Conservation (phyloP, 768 basidiomycete species). For the Boletus reticuloceps region DNA sequence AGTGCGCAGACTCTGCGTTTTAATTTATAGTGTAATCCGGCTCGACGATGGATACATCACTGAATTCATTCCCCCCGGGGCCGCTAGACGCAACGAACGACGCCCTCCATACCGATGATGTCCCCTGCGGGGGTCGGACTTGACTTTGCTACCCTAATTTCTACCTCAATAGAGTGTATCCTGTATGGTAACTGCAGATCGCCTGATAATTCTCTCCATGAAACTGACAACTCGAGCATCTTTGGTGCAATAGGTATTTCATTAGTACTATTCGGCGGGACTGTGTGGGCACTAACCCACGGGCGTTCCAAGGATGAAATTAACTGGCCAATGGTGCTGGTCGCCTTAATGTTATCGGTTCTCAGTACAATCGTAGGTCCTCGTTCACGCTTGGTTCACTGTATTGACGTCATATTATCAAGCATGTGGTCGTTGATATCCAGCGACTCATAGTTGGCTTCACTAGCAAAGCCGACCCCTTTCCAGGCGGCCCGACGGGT, state of each 20-base stretch:
- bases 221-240: background rate
- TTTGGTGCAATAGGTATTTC: conserved; percentile 15
- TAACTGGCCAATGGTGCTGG: conserved; percentile 21
- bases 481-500: conserved; percentile 24
- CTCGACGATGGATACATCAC: background rate
- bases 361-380: conserved; percentile 20
- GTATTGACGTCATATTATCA: background rate
- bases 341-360: conserved; percentile 20
- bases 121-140: conserved; percentile 7
- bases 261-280: conserved; percentile 19
- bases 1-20: background rate
- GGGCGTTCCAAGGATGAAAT: conserved; percentile 14
- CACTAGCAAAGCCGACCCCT: conserved; percentile 13
- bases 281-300: conserved; percentile 23
- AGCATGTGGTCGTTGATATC: conserved; percentile 26
- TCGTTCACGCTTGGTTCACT: background rate
- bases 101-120: background rate
- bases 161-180: conserved; percentile 17
- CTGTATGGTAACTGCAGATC: conserved; percentile 18
- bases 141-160: conserved; percentile 14
- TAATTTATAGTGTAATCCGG: background rate
- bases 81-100: background rate
- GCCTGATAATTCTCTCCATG: background rate
- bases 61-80: background rate
- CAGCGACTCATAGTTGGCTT: conserved; percentile 27